Evolutionary conservation across 2,329 filamentous ascomycete species (phyloP).

Genomic region (Knufia fluminis): DNA sequence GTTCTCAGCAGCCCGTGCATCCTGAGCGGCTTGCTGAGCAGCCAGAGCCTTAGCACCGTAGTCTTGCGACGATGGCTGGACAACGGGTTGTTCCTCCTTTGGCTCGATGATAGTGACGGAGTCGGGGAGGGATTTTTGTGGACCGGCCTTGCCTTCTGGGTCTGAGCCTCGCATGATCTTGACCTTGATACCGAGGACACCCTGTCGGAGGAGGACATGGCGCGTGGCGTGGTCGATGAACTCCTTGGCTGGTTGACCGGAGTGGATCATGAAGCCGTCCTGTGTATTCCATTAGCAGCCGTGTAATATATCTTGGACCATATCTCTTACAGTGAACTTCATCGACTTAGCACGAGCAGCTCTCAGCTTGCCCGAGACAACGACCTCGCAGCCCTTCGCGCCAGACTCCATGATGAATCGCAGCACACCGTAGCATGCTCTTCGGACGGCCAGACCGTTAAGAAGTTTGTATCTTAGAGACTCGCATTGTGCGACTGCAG

Average conservation of each 20-base stretch:
- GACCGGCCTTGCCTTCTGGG: constrained; percentile 97
- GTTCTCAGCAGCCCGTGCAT: constrained; percentile 50
- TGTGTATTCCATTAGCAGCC: constrained; percentile 23
- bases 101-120: constrained; percentile 99
- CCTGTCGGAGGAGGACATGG: constrained; percentile 98
- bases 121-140: constrained; percentile 94
- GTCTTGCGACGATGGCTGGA: constrained; percentile 95
- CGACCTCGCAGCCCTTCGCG: constrained; percentile 99
- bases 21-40: constrained; percentile 47
- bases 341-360: constrained; percentile 99
- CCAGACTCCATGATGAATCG: constrained; percentile 99
- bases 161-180: constrained; percentile 99
- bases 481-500: constrained; percentile 99
- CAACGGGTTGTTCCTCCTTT: constrained; percentile 95
- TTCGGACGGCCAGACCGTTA: constrained; percentile 96
- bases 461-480: constrained; percentile 99
- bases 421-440: constrained; percentile 99
- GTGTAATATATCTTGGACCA: background rate
- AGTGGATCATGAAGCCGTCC: constrained; percentile 99
- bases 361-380: constrained; percentile 97
- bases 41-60: constrained; percentile 86
- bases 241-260: constrained; percentile 97
- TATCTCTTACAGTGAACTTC: constrained; percentile 88
- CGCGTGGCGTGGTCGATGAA: constrained; percentile 98
- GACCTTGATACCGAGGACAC: constrained; percentile 99